Conservation (phyloP, 257 asterid species). For the Ilex asprella region DNA sequence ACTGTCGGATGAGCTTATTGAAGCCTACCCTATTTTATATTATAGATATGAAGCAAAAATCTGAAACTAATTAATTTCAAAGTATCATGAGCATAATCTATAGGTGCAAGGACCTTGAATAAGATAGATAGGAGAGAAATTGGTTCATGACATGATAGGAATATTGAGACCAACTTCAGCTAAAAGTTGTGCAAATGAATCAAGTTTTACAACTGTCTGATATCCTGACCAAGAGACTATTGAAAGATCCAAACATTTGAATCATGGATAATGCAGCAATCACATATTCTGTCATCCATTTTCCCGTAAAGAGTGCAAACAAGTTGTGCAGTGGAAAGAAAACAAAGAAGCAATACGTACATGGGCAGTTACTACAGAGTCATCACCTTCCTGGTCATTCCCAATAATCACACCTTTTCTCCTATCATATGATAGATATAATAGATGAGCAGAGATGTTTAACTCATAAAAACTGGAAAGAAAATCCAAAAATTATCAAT, state of each 20-base stretch:
- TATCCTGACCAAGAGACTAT: background rate
- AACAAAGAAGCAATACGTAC: constrained; percentile 32
- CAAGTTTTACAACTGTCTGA: background rate
- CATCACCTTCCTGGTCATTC: constrained; percentile 94
- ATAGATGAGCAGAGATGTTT: too few species aligned
- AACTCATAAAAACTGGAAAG: background rate
- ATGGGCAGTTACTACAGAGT: constrained; percentile 71
- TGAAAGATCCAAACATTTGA: background rate
- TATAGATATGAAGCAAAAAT: too few species aligned
- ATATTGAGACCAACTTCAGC: too few species aligned
- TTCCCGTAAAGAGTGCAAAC: background rate
- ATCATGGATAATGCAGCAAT: too few species aligned
- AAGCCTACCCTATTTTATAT: too few species aligned
- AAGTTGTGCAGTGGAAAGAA: background rate
- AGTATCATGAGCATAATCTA: too few species aligned
- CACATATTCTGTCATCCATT: background rate
- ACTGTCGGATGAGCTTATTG: too few species aligned
- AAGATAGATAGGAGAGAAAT: too few species aligned
- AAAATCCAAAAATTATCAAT: constrained; percentile 6
- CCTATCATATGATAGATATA: constrained; percentile 31
- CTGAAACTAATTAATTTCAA: too few species aligned
- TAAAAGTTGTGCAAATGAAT: too few species aligned
- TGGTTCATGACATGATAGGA: too few species aligned
- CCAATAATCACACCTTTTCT: constrained; percentile 95
- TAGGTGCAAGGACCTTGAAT: too few species aligned